These are phyloP conservation scores for Astraeus odoratus DNA, from an alignment of 768 basidiomycete genomes.

Conservation along the genomic window DNA sequence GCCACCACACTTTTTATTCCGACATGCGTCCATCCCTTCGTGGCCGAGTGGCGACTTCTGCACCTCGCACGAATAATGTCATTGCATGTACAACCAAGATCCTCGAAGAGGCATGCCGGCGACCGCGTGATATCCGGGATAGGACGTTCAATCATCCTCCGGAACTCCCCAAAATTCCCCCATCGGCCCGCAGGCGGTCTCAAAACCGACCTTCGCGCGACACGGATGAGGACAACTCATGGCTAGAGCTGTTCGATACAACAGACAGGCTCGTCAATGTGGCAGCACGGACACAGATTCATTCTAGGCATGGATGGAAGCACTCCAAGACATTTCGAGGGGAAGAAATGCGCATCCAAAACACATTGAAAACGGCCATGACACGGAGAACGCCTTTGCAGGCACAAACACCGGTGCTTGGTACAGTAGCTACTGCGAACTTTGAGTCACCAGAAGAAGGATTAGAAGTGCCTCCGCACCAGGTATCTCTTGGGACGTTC, in stretches of 20 bases:
- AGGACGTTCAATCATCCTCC: not conserved
- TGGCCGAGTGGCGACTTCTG: too few relatives aligned
- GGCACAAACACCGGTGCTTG: slow-evolving; percentile 20
- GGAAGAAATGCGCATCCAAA: slow-evolving; percentile 32
- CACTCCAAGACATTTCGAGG: slow-evolving; percentile 31
- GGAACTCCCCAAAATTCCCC: not conserved
- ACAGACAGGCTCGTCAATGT: slow-evolving; percentile 30
- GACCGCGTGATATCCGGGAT: not conserved
- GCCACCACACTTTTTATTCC: slow-evolving; percentile 21
- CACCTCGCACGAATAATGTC: too few relatives aligned
- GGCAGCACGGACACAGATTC: slow-evolving; percentile 20
- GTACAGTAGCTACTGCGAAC: slow-evolving; percentile 12
- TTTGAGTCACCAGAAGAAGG: slow-evolving; percentile 11
- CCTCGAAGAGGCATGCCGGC: too few relatives aligned
- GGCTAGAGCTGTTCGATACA: slow-evolving; percentile 12
- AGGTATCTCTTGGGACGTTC: slow-evolving; percentile 40
- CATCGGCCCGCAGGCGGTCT: not conserved
- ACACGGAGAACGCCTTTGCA: slow-evolving; percentile 17
- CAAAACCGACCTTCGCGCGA: not conserved
- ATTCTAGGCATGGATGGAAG: slow-evolving; percentile 30
- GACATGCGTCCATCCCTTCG: slow-evolving; percentile 23
- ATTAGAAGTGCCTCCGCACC: slow-evolving; percentile 2
- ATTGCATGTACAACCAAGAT: too few relatives aligned
- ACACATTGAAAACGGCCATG: slow-evolving; percentile 10
- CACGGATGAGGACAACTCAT: too few relatives aligned